Conservation (phyloP, 2,329 filamentous ascomycete species). For the Byssoonygena ceratinophila region DNA sequence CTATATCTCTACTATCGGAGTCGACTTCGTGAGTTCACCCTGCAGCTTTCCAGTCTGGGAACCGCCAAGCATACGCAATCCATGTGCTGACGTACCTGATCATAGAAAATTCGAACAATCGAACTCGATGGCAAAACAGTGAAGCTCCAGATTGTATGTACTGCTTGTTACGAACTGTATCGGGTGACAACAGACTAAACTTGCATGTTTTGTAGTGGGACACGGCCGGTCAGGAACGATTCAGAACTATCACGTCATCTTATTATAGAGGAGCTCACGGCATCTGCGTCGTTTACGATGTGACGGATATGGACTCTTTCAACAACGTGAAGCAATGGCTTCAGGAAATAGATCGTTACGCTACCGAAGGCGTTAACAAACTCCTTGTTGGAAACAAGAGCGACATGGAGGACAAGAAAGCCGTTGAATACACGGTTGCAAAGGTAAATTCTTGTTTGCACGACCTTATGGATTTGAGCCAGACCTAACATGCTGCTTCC, state of each 20-base stretch:
- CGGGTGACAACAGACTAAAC: background rate
- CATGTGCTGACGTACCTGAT: constrained; percentile 10
- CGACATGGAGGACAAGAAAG: constrained; percentile 99
- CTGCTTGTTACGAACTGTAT: constrained; percentile 7
- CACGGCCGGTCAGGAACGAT: constrained; percentile 96
- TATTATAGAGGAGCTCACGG: constrained; percentile 99
- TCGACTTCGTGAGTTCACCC: constrained; percentile 74
- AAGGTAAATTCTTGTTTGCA: constrained; percentile 54
- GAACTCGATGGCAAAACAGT: constrained; percentile 99
- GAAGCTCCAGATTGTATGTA: constrained; percentile 93
- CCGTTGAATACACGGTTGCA: constrained; percentile 97
- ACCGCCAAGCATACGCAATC: background rate
- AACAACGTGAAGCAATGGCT: constrained; percentile 99
- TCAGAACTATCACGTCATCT: constrained; percentile 98
- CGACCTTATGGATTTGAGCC: background rate
- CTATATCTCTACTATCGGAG: constrained; percentile 99
- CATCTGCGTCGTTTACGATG: constrained; percentile 99
- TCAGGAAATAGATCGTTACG: constrained; percentile 98
- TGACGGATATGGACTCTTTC: constrained; percentile 99
- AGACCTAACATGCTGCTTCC: constrained; percentile 8
- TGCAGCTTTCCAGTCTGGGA: background rate
- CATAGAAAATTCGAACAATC: constrained; percentile 97
- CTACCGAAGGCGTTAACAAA: constrained; percentile 99
- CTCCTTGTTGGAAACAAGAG: constrained; percentile 99
- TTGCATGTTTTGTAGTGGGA: constrained; percentile 64